Percentiles rank a stretch among this genome's conserved stretches.
phyloP scores from a whole-genome alignment of 2,329 filamentous ascomycete species.

The Proliferodiscus dingleyae region DNA sequence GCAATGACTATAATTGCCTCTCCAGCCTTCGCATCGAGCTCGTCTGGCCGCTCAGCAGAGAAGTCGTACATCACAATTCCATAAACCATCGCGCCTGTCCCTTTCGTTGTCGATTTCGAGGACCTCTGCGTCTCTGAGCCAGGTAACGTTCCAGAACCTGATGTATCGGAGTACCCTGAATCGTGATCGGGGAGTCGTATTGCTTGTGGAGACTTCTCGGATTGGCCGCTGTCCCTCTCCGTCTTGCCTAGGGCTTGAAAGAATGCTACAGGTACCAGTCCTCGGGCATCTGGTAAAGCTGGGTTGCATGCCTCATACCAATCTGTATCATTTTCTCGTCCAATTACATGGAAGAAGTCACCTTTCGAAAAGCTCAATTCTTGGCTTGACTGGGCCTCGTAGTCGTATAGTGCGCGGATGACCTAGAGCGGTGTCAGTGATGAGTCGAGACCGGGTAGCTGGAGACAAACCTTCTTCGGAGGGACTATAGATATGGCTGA shows the following conservation, averaged over 20 bases:
- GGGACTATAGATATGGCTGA: constrained; percentile 66
- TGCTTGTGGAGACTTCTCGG: constrained; percentile 48
- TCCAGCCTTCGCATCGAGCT: constrained; percentile 88
- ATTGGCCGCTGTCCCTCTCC: constrained; percentile 79
- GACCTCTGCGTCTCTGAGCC: constrained; percentile 32
- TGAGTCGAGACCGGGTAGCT: not conserved
- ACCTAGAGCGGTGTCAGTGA: constrained; percentile 53
- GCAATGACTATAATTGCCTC: constrained; percentile 98
- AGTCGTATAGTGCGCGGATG: constrained; percentile 94
- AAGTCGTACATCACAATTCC: constrained; percentile 98
- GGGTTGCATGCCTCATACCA: constrained; percentile 99
- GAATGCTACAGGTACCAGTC: constrained; percentile 87
- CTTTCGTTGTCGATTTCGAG: constrained; percentile 44
- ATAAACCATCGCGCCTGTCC: constrained; percentile 84
- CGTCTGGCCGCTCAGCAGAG: constrained; percentile 88
- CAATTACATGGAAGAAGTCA: constrained; percentile 97
- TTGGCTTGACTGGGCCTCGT: constrained; percentile 69
- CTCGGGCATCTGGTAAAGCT: constrained; percentile 76
- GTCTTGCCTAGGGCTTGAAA: constrained; percentile 92
- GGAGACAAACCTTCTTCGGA: constrained; percentile 60
- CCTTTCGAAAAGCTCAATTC: constrained; percentile 89
- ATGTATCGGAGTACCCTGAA: constrained; percentile 74
- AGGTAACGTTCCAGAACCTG: constrained; percentile 31
- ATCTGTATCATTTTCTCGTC: constrained; percentile 85
- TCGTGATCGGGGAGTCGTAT: constrained; percentile 72